Evolutionary conservation across 345 rosid species (phyloP).

Genomic region (Gossypium bickii): DNA sequence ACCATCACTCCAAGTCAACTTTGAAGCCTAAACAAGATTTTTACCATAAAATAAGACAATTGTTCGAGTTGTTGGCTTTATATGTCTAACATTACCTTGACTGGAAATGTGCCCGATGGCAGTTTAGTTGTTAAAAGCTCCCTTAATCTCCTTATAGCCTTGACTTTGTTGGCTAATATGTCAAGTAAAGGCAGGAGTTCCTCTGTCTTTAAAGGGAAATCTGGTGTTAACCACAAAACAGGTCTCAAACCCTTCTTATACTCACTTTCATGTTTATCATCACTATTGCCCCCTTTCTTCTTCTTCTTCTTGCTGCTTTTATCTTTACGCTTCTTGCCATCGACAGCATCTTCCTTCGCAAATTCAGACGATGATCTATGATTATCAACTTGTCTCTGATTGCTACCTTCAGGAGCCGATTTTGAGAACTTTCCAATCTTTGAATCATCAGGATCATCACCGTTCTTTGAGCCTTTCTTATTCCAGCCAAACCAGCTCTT

Average conservation of each 20-base stretch:
- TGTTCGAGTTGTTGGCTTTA: not conserved
- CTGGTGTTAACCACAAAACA: conserved; percentile 91
- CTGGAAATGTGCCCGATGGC: conserved; percentile 92
- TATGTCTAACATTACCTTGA: conserved; percentile 54
- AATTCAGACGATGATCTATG: conserved; percentile 56
- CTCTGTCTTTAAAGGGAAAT: conserved; percentile 85
- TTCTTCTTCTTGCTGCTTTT: conserved; percentile 74
- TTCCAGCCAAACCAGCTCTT: conserved; percentile 97
- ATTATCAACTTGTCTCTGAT: conserved; percentile 51
- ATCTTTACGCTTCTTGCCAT: conserved; percentile 73
- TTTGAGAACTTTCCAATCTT: conserved; percentile 64
- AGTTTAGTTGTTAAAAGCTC: conserved; percentile 97
- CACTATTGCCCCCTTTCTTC: conserved; percentile 55
- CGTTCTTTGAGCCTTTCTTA: conserved; percentile 58
- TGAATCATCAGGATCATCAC: conserved; percentile 64
- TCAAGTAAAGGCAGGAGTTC: conserved; percentile 93
- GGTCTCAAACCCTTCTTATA: conserved; percentile 97
- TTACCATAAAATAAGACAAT: conserved; percentile 1
- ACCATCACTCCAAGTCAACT: not conserved
- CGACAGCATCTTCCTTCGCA: conserved; percentile 52
- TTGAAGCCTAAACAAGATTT: not conserved
- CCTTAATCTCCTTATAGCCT: conserved; percentile 93
- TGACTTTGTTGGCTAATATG: conserved; percentile 95
- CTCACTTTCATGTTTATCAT: conserved; percentile 76
- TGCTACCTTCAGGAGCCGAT: conserved; percentile 64